Conservation (phyloP, 192 early-diverging fungal species). For the Podila verticillata region DNA sequence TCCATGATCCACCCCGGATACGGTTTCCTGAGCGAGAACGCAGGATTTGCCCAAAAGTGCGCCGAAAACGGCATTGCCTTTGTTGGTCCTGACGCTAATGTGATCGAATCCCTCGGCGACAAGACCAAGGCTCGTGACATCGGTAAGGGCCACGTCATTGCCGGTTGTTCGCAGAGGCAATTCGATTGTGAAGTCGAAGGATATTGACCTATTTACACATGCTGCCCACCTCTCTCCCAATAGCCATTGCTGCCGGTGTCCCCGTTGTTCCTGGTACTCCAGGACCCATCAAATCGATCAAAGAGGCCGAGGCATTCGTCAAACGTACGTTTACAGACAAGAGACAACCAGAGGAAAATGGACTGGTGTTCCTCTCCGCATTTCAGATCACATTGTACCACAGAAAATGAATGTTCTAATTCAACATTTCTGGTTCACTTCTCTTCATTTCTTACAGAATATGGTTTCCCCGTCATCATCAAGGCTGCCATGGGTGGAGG, state of each 20-base stretch:
- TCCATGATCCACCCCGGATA: slow-evolving; percentile 96
- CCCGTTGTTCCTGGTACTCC: slow-evolving; percentile 94
- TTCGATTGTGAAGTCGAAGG: slow-evolving; percentile 66
- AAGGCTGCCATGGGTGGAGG: slow-evolving; percentile 98
- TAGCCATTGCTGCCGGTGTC: slow-evolving; percentile 83
- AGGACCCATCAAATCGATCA: slow-evolving; percentile 76
- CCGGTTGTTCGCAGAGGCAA: slow-evolving; percentile 79
- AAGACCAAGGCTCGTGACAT: slow-evolving; percentile 93
- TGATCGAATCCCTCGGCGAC: slow-evolving; percentile 92
- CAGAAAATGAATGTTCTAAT: background rate
- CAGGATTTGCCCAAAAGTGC: slow-evolving; percentile 90
- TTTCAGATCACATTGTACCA: background rate
- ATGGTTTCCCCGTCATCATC: slow-evolving; percentile 96
- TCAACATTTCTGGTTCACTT: background rate
- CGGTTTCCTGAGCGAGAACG: slow-evolving; percentile 96
- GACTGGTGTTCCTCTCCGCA: background rate
- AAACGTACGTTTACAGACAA: slow-evolving; percentile 19
- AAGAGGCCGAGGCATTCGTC: slow-evolving; percentile 78
- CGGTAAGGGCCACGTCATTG: slow-evolving; percentile 57
- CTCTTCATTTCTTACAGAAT: slow-evolving; percentile 39
- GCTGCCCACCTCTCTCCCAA: background rate
- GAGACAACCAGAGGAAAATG: background rate
- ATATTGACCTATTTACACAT: too few relatives aligned
- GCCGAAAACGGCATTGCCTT: slow-evolving; percentile 91
- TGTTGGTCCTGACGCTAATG: slow-evolving; percentile 85